phyloP scores from a whole-genome alignment of 129 eudicot genomes.

The Cynara cardunculus region DNA sequence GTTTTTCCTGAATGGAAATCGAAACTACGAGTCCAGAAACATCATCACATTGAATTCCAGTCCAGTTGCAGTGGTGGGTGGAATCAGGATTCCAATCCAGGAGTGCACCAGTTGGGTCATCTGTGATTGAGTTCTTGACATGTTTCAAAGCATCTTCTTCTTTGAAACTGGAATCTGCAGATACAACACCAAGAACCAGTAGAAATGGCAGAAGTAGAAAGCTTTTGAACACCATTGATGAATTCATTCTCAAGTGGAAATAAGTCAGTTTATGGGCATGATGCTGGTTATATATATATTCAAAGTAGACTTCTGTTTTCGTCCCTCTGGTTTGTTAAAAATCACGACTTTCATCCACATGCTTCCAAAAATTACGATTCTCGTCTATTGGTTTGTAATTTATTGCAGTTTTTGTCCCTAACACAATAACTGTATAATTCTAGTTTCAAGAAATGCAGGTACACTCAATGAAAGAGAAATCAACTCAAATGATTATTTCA shows the following conservation, averaged over 20 bases:
- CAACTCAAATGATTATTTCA: too few relatives aligned
- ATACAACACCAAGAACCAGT: constrained; percentile 24
- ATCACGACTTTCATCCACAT: neutral
- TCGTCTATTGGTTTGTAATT: too few relatives aligned
- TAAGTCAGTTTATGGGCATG: neutral
- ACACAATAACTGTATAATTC: too few relatives aligned
- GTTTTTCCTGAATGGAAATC: constrained; percentile 42
- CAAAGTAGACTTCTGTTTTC: neutral
- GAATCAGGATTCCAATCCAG: constrained; percentile 49
- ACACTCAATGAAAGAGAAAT: too few relatives aligned
- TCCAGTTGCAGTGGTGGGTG: constrained; percentile 81
- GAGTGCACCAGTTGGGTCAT: constrained; percentile 62
- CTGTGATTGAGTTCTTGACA: constrained; percentile 46
- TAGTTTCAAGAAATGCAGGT: too few relatives aligned
- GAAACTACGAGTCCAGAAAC: constrained; percentile 36
- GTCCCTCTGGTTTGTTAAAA: neutral
- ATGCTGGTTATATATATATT: constrained; percentile 10
- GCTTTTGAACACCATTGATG: constrained; percentile 22
- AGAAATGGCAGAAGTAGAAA: constrained; percentile 2
- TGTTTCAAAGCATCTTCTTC: constrained; percentile 53
- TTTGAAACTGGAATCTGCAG: constrained; percentile 27
- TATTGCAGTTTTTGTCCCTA: too few relatives aligned
- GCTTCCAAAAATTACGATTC: neutral
- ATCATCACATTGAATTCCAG: constrained; percentile 63
- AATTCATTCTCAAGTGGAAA: neutral